Base-by-base conservation (phyloP, 2,329 filamentous ascomycete genomes). In the Ophiocordyceps camponoti-rufipedis region DNA sequence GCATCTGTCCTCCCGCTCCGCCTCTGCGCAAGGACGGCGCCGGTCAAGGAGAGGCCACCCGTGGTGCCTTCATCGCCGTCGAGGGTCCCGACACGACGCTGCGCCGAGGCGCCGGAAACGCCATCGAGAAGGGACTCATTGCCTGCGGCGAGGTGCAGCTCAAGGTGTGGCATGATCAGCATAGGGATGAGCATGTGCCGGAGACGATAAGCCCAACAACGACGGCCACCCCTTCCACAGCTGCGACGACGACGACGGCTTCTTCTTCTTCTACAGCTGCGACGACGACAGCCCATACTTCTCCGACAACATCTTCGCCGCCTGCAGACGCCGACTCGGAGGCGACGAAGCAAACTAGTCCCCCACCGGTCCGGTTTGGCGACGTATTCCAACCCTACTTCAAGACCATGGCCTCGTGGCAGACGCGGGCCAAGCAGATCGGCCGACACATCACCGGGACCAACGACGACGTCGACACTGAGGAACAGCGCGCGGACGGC, bases 51-150 rank as follows among this genome's bases (percentile, higher is more conserved):
- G 57, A 62, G 48, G 62, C 67, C 52, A 65, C 68, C 7, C 75
- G 87, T n/a, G 88, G 89, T 0, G 75, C 83, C 0, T 74, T 95
- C 35, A 80, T 96, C 49, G 82, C 85, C 0, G 67, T 96, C 28
- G 89, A 96, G 60, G 88, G 88, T 1, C 71, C 81, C 16, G 74
- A 80, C 47, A 51, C 58, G 7, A 54, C 55, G n/a, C 52, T 74
- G 19, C 56, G 74, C 10, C 59, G 65, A 2, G 68, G 73, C 10
- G 74, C 84, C 4, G 78, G 85, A 4, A 64, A 70, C 3, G 71
- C 74, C 16, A 74, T 94, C 18, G 72, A 82, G 46, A 68, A 70
- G 32, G 80, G 79, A 53, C 66, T 94, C 41, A 51, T 55, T 2
- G 58, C 58, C 6, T 64, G 63, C 12, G 60, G 60, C 13, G 66